phyloP scores from a whole-genome alignment of 495 filamentous ascomycete species.

The Xylaria bambusicola region DNA sequence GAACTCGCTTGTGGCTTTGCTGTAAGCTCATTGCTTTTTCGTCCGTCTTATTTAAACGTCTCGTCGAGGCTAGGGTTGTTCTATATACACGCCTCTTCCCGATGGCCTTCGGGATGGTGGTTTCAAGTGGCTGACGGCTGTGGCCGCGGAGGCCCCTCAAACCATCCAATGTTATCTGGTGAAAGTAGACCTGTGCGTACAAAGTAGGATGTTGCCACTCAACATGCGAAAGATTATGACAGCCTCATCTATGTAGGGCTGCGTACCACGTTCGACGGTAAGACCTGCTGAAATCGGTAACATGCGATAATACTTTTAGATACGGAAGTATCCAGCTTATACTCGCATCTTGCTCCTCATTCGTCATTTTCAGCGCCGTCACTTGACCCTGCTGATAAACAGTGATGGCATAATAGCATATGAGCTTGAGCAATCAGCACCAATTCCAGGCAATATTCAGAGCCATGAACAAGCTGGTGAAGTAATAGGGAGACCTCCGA shows the following conservation, averaged over 20 bases:
- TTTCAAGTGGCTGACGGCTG: conserved; percentile 5
- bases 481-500: background rate
- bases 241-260: conserved; percentile 1
- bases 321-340: background rate
- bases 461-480: background rate
- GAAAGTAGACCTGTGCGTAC: background rate
- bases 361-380: background rate
- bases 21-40: background rate
- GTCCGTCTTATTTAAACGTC: background rate
- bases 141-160: background rate
- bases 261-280: background rate
- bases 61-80: background rate
- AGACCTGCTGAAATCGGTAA: background rate
- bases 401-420: background rate
- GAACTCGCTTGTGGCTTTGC: background rate
- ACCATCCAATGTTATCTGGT: conserved; percentile 1
- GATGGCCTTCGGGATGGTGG: background rate
- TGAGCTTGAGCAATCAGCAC: background rate
- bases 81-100: conserved; percentile 8
- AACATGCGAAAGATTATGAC: background rate
- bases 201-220: background rate
- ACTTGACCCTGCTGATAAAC: background rate
- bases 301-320: background rate
- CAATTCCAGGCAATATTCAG: background rate
- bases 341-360: background rate